Conservation (phyloP, 164 flowering plant genomes). For the Aristolochia fimbriata region DNA sequence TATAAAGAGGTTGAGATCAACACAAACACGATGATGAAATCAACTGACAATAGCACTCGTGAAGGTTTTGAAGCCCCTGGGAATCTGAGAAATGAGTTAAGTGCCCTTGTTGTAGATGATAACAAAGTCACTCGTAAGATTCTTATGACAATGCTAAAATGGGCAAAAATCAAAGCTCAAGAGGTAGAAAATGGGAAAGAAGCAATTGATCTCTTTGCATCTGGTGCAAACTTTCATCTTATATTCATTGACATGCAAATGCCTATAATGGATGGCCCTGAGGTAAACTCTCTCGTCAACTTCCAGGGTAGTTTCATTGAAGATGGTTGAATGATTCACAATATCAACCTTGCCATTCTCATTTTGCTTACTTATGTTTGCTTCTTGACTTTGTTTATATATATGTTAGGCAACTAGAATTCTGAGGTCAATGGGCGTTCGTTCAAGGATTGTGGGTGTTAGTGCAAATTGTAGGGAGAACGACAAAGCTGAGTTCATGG, state of each 20-base stretch:
- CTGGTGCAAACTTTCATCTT: neutral
- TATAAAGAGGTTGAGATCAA: too few relatives aligned
- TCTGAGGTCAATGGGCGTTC: neutral
- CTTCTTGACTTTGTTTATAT: neutral
- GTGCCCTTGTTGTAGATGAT: too few relatives aligned
- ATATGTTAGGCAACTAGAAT: neutral
- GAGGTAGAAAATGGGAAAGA: slow-evolving; percentile 1
- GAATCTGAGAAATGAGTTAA: too few relatives aligned
- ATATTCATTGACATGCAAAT: slow-evolving; percentile 1
- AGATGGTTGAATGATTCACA: too few relatives aligned
- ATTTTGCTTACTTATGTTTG: neutral
- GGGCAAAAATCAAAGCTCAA: neutral
- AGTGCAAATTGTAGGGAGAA: neutral
- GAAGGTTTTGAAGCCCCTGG: too few relatives aligned
- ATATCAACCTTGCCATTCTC: neutral
- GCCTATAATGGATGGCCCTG: neutral
- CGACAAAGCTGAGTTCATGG: neutral
- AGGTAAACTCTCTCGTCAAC: neutral
- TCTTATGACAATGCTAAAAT: too few relatives aligned
- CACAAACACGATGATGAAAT: too few relatives aligned
- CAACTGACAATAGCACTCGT: too few relatives aligned
- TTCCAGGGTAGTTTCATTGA: too few relatives aligned
- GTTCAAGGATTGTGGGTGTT: neutral
- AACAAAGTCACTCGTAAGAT: too few relatives aligned
- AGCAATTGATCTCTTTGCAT: neutral